These are phyloP conservation scores for Silene conica DNA, from an alignment of 148 eudicot genomes.

Conservation along the genomic window DNA sequence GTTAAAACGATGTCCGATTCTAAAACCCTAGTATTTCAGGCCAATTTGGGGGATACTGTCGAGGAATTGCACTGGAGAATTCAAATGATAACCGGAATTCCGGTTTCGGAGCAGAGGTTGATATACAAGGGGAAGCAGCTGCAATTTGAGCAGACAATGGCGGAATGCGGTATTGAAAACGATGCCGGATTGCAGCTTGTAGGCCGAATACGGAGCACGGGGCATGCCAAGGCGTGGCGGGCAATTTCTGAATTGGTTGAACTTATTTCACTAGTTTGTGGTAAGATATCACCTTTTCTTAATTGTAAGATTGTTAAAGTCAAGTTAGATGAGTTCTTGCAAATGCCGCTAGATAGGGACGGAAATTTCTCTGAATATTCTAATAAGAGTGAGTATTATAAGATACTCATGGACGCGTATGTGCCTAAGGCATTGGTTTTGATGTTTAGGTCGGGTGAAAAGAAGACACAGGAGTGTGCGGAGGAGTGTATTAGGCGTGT, in stretches of 20 bases:
- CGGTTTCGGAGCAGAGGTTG: constrained; percentile 45
- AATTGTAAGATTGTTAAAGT: constrained; percentile 5
- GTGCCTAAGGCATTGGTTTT: constrained; percentile 56
- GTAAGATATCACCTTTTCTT: constrained; percentile 9
- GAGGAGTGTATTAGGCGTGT: constrained; percentile 45
- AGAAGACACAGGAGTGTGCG: constrained; percentile 33
- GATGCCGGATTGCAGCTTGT: constrained; percentile 58
- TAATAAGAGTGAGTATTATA: constrained; percentile 25
- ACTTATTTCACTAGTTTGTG: constrained; percentile 32
- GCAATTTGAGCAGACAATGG: constrained; percentile 53
- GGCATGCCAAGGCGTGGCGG: constrained; percentile 53
- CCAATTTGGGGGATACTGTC: constrained; percentile 43
- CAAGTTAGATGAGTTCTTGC: constrained; percentile 23
- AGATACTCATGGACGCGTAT: constrained; percentile 43
- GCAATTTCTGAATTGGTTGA: constrained; percentile 45
- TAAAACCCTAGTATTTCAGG: constrained; percentile 45
- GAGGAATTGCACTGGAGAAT: constrained; percentile 40
- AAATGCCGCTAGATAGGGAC: neutral
- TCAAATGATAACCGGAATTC: constrained; percentile 39
- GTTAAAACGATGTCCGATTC: constrained; percentile 42
- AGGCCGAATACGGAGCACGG: constrained; percentile 62
- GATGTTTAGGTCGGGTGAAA: constrained; percentile 46
- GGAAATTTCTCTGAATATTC: neutral
- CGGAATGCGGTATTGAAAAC: constrained; percentile 44
- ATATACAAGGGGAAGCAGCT: constrained; percentile 65